phyloP scores from a whole-genome alignment of 345 rosid genomes.

The Linum tenue region DNA sequence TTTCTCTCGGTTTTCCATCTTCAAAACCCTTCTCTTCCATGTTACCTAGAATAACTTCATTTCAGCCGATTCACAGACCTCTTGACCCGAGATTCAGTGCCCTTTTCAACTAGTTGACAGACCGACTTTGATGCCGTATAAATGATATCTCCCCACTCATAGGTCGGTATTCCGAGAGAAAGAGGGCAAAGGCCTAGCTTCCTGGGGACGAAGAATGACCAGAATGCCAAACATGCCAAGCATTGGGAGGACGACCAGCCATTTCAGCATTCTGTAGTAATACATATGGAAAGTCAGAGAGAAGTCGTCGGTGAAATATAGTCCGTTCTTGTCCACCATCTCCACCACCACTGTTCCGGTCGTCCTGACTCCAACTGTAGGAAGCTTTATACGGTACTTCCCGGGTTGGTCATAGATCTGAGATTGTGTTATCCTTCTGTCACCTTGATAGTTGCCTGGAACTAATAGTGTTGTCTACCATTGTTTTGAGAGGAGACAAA shows the following conservation, averaged over 20 bases:
- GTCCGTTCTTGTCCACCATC: conserved; percentile 88
- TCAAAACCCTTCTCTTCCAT: too few relatives aligned
- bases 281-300: conserved; percentile 96
- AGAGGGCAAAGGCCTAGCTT: conserved; percentile 80
- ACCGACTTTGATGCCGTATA: not conserved
- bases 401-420: conserved; percentile 63
- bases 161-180: conserved; percentile 81
- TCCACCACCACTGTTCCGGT: conserved; percentile 89
- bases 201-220: conserved; percentile 85
- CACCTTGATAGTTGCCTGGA: conserved; percentile 95
- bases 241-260: conserved; percentile 97
- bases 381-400: conserved; percentile 69
- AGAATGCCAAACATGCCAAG: conserved; percentile 88
- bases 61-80: not conserved
- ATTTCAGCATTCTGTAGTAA: conserved; percentile 89
- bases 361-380: conserved; percentile 85
- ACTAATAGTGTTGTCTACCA: conserved; percentile 79
- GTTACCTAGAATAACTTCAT: too few relatives aligned
- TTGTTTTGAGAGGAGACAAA: not conserved
- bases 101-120: not conserved
- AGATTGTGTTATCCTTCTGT: conserved; percentile 58
- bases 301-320: conserved; percentile 91
- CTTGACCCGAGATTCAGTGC: not conserved
- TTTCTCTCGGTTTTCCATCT: too few relatives aligned
- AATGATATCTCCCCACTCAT: conserved; percentile 17